phyloP scores from a whole-genome alignment of 2,329 filamentous ascomycete species.

The Colletotrichum limetticola region DNA sequence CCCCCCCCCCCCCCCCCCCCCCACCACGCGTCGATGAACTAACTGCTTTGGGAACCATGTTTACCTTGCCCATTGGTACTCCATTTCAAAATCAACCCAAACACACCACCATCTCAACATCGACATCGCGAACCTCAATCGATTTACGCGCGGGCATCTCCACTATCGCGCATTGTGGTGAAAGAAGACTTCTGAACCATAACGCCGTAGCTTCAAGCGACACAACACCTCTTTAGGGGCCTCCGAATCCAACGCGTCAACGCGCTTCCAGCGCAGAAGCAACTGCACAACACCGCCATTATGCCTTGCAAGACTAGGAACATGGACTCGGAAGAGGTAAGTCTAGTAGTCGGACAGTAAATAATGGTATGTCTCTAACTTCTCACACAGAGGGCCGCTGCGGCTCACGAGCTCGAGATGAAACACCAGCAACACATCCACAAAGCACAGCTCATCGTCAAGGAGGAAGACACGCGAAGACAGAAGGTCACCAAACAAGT shows the following conservation, averaged over 20 bases:
- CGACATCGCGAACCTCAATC: background rate
- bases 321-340: slow-evolving; percentile 34
- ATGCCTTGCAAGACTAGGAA: slow-evolving; percentile 35
- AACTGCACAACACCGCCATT: slow-evolving; percentile 2
- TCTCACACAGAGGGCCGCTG: slow-evolving; percentile 53
- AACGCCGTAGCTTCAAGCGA: background rate
- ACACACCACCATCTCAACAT: slow-evolving; percentile 18
- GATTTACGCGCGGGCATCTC: slow-evolving; percentile 9
- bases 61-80: slow-evolving; percentile 38
- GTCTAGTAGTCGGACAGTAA: background rate
- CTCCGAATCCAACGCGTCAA: background rate
- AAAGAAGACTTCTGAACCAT: background rate
- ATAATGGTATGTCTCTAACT: background rate
- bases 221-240: background rate
- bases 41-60: slow-evolving; percentile 43
- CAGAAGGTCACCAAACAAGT: slow-evolving; percentile 76
- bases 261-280: slow-evolving; percentile 27
- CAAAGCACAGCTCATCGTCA: slow-evolving; percentile 73
- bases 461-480: slow-evolving; percentile 79
- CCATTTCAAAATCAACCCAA: slow-evolving; percentile 10
- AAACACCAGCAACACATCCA: slow-evolving; percentile 74
- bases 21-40: background rate
- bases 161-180: background rate
- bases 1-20: too few relatives aligned
- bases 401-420: slow-evolving; percentile 71